phyloP scores from a whole-genome alignment of 2,329 filamentous ascomycete genomes.

The Pseudocercospora musae region DNA sequence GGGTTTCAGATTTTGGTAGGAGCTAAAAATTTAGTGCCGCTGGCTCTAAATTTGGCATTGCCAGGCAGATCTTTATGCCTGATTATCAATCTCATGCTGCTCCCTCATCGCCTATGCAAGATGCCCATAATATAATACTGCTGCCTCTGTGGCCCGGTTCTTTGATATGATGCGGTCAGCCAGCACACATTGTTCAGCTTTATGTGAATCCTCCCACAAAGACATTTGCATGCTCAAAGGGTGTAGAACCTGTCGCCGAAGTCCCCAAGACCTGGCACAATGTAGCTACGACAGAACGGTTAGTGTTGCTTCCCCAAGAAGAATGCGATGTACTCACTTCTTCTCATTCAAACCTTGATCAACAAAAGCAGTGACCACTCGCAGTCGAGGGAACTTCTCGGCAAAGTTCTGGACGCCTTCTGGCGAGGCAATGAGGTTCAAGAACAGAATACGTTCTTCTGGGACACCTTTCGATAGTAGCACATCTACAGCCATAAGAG shows the following conservation, averaged over 20 bases:
- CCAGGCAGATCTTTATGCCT: background rate
- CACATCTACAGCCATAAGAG: constrained; percentile 94
- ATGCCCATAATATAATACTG: background rate
- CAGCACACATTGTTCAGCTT: background rate
- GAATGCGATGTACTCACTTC: constrained; percentile 63
- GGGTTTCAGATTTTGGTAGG: background rate
- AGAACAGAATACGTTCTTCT: constrained; percentile 90
- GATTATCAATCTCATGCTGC: constrained; percentile 42
- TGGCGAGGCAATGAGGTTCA: constrained; percentile 96
- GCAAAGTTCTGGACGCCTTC: constrained; percentile 88
- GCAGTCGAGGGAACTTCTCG: constrained; percentile 79
- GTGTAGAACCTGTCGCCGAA: constrained; percentile 97
- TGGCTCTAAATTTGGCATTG: background rate
- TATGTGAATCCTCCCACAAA: background rate
- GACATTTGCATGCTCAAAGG: constrained; percentile 44
- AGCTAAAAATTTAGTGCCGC: constrained; percentile 1
- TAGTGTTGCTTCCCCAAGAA: constrained; percentile 33
- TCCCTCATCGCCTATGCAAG: background rate
- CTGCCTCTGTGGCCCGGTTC: background rate
- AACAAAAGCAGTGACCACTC: constrained; percentile 93
- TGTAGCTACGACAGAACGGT: constrained; percentile 65
- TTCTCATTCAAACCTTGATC: constrained; percentile 96
- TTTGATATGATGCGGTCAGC: background rate
- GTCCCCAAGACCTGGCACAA: constrained; percentile 88
- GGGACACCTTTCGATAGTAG: constrained; percentile 86